Conservation (phyloP, 331 rosid genomes). For the Cydonia oblonga region DNA sequence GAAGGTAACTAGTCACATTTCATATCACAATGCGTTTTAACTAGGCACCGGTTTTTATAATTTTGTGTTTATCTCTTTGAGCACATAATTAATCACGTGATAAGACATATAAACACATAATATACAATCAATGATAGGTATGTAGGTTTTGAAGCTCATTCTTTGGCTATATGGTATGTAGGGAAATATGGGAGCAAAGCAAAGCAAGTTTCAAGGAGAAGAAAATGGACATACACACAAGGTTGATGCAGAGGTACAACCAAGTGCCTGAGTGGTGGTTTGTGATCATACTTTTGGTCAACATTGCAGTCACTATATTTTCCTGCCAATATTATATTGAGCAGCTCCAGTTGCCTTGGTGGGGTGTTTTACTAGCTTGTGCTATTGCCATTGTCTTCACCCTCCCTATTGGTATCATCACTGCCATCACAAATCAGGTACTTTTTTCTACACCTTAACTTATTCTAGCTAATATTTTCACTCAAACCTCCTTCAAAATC, state of each 20-base stretch:
- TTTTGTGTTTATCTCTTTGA: background rate
- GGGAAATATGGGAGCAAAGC: constrained; percentile 89
- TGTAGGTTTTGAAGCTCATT: background rate
- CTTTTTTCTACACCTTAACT: background rate
- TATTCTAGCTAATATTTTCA: background rate
- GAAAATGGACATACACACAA: constrained; percentile 75
- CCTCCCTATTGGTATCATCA: constrained; percentile 84
- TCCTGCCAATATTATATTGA: constrained; percentile 60
- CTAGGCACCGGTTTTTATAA: accelerated
- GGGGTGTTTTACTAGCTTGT: constrained; percentile 90
- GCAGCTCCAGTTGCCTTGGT: constrained; percentile 87
- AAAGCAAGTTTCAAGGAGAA: constrained; percentile 48
- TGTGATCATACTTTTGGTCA: constrained; percentile 39
- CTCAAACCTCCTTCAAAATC: too few species aligned
- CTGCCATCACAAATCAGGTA: constrained; percentile 87
- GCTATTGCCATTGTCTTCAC: constrained; percentile 71
- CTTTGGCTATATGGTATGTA: constrained; percentile 6
- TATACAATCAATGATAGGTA: background rate
- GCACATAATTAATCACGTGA: background rate
- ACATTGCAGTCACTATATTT: constrained; percentile 48
- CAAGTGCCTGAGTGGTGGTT: constrained; percentile 97
- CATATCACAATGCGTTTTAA: background rate
- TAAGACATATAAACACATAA: background rate
- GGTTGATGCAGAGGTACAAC: constrained; percentile 54
- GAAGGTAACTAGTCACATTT: constrained; percentile 40